Evolutionary conservation across 164 flowering plant species (phyloP).

Genomic region (Cinnamomum micranthum): DNA sequence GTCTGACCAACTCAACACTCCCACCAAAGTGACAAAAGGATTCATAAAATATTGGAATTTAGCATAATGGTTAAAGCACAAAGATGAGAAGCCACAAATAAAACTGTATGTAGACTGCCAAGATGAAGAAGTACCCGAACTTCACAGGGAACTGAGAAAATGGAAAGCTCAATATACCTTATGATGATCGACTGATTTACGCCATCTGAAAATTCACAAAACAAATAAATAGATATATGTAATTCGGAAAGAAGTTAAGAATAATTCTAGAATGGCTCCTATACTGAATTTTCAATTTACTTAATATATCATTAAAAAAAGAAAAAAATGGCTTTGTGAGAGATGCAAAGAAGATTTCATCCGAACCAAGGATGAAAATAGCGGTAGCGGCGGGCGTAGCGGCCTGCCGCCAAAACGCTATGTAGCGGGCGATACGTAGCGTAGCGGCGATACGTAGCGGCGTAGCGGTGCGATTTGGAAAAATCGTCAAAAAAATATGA

Average conservation of each 20-base stretch:
- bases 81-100: not conserved
- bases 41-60: not conserved
- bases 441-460: too few relatives aligned
- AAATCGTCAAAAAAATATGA: too few relatives aligned
- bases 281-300: not conserved
- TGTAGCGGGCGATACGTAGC: too few relatives aligned
- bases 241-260: not conserved
- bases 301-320: too few relatives aligned
- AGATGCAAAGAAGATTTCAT: not conserved
- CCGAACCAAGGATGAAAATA: too few relatives aligned
- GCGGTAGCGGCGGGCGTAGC: too few relatives aligned
- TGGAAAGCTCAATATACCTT: slow-evolving; percentile 40
- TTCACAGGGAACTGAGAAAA: not conserved
- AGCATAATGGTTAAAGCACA: too few relatives aligned
- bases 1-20: not conserved
- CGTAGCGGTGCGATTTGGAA: too few relatives aligned
- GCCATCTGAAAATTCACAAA: slow-evolving; percentile 53
- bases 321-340: too few relatives aligned
- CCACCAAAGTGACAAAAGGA: not conserved
- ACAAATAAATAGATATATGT: not conserved
- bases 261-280: not conserved
- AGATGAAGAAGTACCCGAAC: not conserved
- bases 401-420: too few relatives aligned
- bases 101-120: not conserved
- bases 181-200: slow-evolving; percentile 78